A percentile compares a stretch with the other conserved stretches of the same genome.
These are phyloP conservation scores for Mycoemilia scoparia DNA, from an alignment of 192 early-diverging fungal genomes.

Conservation along the genomic window DNA sequence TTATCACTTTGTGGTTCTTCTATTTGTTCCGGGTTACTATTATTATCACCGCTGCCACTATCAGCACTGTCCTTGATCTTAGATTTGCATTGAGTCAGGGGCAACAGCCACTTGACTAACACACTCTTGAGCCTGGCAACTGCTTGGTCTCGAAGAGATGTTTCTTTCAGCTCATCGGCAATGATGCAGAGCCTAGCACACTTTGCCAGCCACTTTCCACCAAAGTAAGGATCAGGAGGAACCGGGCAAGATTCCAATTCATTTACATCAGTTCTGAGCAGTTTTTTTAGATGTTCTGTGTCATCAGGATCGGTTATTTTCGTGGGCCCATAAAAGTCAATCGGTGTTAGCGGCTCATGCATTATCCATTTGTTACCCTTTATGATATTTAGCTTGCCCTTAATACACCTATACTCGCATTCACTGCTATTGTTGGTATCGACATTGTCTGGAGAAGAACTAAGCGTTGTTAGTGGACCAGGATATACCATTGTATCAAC, in stretches of 20 bases:
- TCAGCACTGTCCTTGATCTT: too few relatives aligned
- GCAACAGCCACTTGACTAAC: conserved; percentile 13
- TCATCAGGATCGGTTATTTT: conserved; percentile 4
- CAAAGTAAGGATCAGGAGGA: conserved; percentile 31
- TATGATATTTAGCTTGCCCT: conserved; percentile 19
- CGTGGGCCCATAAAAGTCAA: conserved; percentile 16
- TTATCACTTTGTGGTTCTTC: too few relatives aligned
- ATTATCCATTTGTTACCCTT: conserved; percentile 18
- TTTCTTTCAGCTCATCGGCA: conserved; percentile 23
- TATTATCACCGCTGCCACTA: too few relatives aligned
- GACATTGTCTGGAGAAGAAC: too few relatives aligned
- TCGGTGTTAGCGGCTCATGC: conserved; percentile 12
- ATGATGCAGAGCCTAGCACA: conserved; percentile 29
- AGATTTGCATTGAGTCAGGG: conserved; percentile 17
- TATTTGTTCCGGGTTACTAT: too few relatives aligned
- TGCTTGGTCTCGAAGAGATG: conserved; percentile 10
- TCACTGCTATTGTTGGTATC: too few relatives aligned
- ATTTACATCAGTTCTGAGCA: conserved; percentile 14
- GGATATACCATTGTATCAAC: too few relatives aligned
- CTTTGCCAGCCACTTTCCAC: conserved; percentile 30
- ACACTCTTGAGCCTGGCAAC: background rate
- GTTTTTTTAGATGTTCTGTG: conserved; percentile 3
- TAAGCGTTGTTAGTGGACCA: too few relatives aligned
- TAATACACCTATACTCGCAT: conserved; percentile 20
- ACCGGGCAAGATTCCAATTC: conserved; percentile 2